Base-by-base conservation (phyloP, 345 rosid species). In the Eutrema yunnanense region DNA sequence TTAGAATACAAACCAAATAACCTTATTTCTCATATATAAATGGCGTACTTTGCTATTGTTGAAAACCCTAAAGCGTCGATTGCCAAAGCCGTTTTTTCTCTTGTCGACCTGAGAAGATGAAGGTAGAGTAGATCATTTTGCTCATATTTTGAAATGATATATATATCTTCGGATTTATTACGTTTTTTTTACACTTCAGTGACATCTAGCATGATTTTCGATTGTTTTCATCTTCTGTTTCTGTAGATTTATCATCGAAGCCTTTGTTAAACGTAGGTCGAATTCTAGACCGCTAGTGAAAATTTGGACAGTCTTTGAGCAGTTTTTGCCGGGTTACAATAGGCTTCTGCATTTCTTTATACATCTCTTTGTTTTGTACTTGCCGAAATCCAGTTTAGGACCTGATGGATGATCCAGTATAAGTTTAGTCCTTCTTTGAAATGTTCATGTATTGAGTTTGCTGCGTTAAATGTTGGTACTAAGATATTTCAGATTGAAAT, bases 41-140 rank as follows among this genome's bases (percentile, higher is more conserved):
- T 34, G 1, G 64, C 7, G 36, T 49, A 3, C 7, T 27, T 14
- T 14, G 38, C n/a, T 2, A 4, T 9, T 10, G 8, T 11, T 0
- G 38, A 51, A 62, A 56, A 66, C 77, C 77, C 77, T 73, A 73
- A 37, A 9, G 40, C 32, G 47, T 38, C 42, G 26, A 71, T 6
- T 49, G 38, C 29, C 5, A 52, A 38, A 62, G 76, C 76, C 51
- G 60, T 71, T 30, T 5, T 16, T 3, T 34, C 73, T 49, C 22
- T 22, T 6, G 73, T 30, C 60, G 36, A 62, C 16, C 42, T 48
- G 66, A 40, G 53, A 67, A 74, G 78, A 67, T 74, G 78, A 74
- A 74, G 62, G 78, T 22, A 22, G 22, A 22, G 1, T 22, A 22
- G 22, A 22, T 22, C 26, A 22, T 22, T 1, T 22, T 22, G 26